Evolutionary conservation across 768 basidiomycete species (phyloP), one percentile per base, ranked within the genome.

Genomic region (Termitomyces bulborhizus): DNA sequence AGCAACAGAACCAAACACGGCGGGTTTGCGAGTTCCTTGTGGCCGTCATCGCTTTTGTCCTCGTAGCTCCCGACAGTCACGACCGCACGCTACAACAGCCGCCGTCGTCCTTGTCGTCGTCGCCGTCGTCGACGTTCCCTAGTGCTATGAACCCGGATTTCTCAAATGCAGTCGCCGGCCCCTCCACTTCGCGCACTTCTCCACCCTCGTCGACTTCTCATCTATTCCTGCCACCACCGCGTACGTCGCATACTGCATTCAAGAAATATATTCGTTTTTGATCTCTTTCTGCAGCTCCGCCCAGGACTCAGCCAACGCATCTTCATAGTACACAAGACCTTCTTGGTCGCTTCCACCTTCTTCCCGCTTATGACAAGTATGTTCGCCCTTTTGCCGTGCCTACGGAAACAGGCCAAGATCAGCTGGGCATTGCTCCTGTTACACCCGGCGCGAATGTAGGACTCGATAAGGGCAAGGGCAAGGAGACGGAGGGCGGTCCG

Each of bases 311-410:
- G 47, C 69, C 72, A 39, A 78, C 76, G 27, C 75, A 80, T 67
- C 78, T 92, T 49, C 68, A 77, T 40, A 88, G 89, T 71, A 90
- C 90, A 1, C 82, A 92, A 64, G 90, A 92, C 70, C 82, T 92
- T 50, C 76, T 92, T 54, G 74, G 80, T 44, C 84, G 85, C 57
- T 88, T 92, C 63, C 74, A 80, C 48, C 81, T 92, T 29, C 77
- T 84, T 48, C 62, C 83, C 9, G 83, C 87, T n/a, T 92, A 92
- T 66, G 85, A 90, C 72, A 87, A 84, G 64, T 86, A 91, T 63
- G 90, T 91, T 49, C 78, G 84, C n/a, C 78, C 82, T 11, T 71
- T 73, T 63, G 65, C 71, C 40, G 55, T 67, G 36, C 71, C 75
- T 18, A 60, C 69, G 31, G 69, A 69, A 56, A 65, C 68, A 26